These are phyloP conservation scores for Amauroascus niger DNA, from an alignment of 2,329 filamentous ascomycete species.

Conservation along the genomic window DNA sequence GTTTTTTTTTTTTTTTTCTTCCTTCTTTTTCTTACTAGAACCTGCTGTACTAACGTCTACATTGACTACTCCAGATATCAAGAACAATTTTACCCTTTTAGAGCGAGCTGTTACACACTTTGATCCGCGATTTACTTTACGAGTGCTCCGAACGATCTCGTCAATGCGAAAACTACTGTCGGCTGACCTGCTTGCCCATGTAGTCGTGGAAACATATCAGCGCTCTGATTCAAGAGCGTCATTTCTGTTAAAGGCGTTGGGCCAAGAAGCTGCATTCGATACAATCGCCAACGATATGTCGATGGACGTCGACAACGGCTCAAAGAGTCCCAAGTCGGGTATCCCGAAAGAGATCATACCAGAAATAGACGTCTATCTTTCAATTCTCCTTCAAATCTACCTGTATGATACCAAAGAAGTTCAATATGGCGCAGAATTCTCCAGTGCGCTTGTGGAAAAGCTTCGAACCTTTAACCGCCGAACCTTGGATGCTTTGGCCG, in stretches of 20 bases:
- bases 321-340: slow-evolving; percentile 55
- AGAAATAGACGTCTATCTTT: slow-evolving; percentile 80
- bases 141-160: slow-evolving; percentile 89
- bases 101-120: slow-evolving; percentile 88
- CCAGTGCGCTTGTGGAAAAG: slow-evolving; percentile 68
- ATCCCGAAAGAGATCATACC: slow-evolving; percentile 65
- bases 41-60: not conserved
- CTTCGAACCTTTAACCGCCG: slow-evolving; percentile 85
- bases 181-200: slow-evolving; percentile 68
- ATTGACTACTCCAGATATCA: slow-evolving; percentile 61
- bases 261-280: slow-evolving; percentile 55
- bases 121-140: slow-evolving; percentile 87
- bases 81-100: slow-evolving; percentile 82
- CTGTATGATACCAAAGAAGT: slow-evolving; percentile 77
- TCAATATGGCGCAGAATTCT: slow-evolving; percentile 74
- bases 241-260: slow-evolving; percentile 60
- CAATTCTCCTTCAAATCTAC: slow-evolving; percentile 76
- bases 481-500: slow-evolving; percentile 84
- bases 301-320: slow-evolving; percentile 63
- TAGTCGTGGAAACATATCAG: slow-evolving; percentile 71
- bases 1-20: not conserved
- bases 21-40: not conserved
- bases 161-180: slow-evolving; percentile 86
- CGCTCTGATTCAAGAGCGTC: slow-evolving; percentile 57
- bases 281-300: slow-evolving; percentile 49